Base-by-base conservation (phyloP, 176 grass and related monocot species). In the Cenchrus purpureus region DNA sequence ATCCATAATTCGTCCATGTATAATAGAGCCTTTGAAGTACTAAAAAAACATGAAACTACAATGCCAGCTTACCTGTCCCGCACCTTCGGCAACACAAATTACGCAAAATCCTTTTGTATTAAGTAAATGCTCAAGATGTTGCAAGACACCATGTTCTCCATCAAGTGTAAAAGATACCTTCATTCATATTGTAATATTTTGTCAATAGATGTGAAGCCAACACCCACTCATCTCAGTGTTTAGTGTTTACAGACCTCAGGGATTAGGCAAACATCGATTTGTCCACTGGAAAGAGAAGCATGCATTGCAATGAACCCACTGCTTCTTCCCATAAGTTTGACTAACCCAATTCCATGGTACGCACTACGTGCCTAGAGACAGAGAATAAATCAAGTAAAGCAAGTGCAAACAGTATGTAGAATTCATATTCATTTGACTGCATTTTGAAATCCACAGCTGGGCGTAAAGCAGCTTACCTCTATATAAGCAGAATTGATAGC, bases 291-390 rank as follows among this genome's bases (percentile, higher is more conserved):
- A 87, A 98, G 91, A 80, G 97, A 98, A 68, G 97, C 97, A 77
- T 98, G 97, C 97, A 98, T 98, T 65, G 93, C 89, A 83, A 98
- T 98, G 78, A 98, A 98, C 56, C 96, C 93, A 40, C 91, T 94
- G 53, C 89, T 93, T 86, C 96, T 90, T 87, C 96, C 97, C 97
- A 98, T 98, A 65, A 96, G 74, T 88, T 98, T 98, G 65, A 98
- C 97, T 65, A 98, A 77, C 49, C 97, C 97, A 86, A 98, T 91
- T 69, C 97, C 93, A 89, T 95, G 93, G 87, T 98, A 98, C 81
- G 96, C 97, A 86, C 93, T 98, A 15, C 84, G 88, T 68, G 97
- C 93, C 91, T 98, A 85, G 86, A 77, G 16, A 86, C 14, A 63
- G 5, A 69, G 43, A 43, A 78, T 11, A 9, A 50, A 73, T 66